Evolutionary conservation across 495 filamentous ascomycete species (phyloP), one percentile per base, ranked within the genome.

Genomic region (Alectoria sarmentosa): DNA sequence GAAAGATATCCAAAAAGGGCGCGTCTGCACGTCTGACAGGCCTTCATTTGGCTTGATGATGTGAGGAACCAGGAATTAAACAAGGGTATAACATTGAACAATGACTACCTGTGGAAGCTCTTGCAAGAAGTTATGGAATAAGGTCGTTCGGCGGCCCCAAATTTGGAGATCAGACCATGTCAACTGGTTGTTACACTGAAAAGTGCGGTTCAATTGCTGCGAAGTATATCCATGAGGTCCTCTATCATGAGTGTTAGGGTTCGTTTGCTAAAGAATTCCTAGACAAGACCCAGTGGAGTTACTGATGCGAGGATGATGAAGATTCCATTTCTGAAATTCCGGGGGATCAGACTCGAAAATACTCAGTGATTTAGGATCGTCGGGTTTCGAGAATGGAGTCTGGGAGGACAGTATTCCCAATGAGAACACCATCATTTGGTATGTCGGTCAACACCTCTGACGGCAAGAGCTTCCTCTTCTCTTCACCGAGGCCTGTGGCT

Each of bases 401-500:
- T 8, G 52, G 52, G 11, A 34, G 52, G 6, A 55, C 30, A 21
- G 52, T 55, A 10, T 34, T 19, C 17, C 30, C 28, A 11, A 19
- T 19, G 15, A 10, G 14, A 9, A 34, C 30, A 55, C 52, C 17
- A 34, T 34, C 52, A 34, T 21, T 34, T 34, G 17, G 52, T 21
- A n/a, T 54, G 32, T 63, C 28, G 36, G 36, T 38, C 38, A 36
- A 41, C 8, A 64, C 32, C 15, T 44, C 30, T 14, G 62, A 56
- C 17, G 54, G 39, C 11, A 37, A 42, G 17, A 44, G 39, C 62
- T 64, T 64, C 49, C 38, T 60, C 34, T 60, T 65, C 19, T 69
- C 57, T 64, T 61, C 58, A 34, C 60, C 65, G 10, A 73, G 62
- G 28, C 81, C 80, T 46, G 80, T 77, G 32, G 82, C 82, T 37